A percentile compares a stretch with the other conserved stretches of the same genome.
Evolutionary conservation across 2,329 filamentous ascomycete species (phyloP).

Genomic region (Lasiodiplodia sp.): DNA sequence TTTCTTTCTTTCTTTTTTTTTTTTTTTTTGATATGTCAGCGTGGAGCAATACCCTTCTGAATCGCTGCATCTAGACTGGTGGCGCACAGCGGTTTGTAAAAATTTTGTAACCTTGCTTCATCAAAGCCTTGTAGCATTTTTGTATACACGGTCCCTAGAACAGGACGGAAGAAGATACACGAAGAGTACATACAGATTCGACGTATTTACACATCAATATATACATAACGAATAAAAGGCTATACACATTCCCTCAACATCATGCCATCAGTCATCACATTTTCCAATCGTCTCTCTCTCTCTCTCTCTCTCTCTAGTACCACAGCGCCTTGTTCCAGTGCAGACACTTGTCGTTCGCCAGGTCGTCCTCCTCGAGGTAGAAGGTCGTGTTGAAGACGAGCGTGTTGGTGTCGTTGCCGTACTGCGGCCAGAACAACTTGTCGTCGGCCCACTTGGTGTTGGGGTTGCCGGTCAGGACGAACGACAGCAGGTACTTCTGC

Average conservation of each 20-base stretch:
- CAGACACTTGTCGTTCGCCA: constrained; percentile 42
- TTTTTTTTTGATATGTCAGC: too few relatives aligned
- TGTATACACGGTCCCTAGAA: too few relatives aligned
- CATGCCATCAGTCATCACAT: neutral
- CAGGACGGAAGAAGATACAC: too few relatives aligned
- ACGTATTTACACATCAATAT: neutral
- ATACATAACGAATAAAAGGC: neutral
- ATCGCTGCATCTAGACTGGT: too few relatives aligned
- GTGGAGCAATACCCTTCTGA: too few relatives aligned
- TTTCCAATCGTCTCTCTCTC: too few relatives aligned
- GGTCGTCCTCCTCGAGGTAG: constrained; percentile 40
- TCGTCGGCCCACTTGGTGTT: constrained; percentile 44
- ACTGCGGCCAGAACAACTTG: constrained; percentile 46
- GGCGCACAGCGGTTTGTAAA: too few relatives aligned
- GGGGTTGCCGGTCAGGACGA: constrained; percentile 41
- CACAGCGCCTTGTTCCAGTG: constrained; percentile 48
- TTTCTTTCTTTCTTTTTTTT: too few relatives aligned
- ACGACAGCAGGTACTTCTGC: constrained; percentile 44
- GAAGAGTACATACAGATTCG: too few relatives aligned
- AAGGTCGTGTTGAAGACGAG: constrained; percentile 46
- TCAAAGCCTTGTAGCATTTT: too few relatives aligned
- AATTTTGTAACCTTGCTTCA: too few relatives aligned
- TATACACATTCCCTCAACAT: neutral
- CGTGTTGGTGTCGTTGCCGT: constrained; percentile 36
- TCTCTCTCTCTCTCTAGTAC: constrained; percentile 36